Evolutionary conservation across 371 early-diverging fungal genomes (phyloP), one percentile per base, ranked within the genome.

Genomic region (Umbelopsis sp.): DNA sequence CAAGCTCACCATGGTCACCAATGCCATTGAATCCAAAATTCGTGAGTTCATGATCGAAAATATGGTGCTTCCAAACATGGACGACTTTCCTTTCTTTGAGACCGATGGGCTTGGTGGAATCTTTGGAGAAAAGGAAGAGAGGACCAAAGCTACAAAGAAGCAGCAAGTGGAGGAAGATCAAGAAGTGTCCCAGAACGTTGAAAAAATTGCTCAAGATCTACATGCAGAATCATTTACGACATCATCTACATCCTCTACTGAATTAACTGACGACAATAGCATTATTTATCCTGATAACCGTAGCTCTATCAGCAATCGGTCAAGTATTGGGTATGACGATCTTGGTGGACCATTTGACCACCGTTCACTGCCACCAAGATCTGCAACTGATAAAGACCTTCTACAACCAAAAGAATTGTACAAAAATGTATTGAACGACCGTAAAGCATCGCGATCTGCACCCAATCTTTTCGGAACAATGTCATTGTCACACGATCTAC

Each of bases 21-120:
- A 89, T 66, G 90, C 93, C 1, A 94, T 97, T 48, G 93, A 94
- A 76, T 75, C 89, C 52, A 89, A 94, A 70, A 91, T 97, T 67
- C 84, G 90, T 46, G 93, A 94, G 48, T 87, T 92, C 65, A 80
- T 97, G 70, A 82, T 88, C 4, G 92, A 91, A 63, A 87, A 86
- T 24, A 76, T 97, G 64, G 93, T 97, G 16, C 73, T 94, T 67
- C 97, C 97, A 1, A 93, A 96, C 72, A 93, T 97, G 93, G 96
- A 96, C 66, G 95, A 96, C 67, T 81, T 90, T 2, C 83, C 90
- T 2, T 95, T 95, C 72, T 93, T 86, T 71, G 78, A 84, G 22
- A 83, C 90, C 3, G 77, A 76, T 29, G 89, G 92, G 16, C 76
- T 69, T 12, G 91, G 91, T 44, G 91, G 89, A 2, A 85, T 91